A percentile compares a stretch with the other conserved stretches of the same genome.
Conservation (phyloP, 768 basidiomycete genomes). For the Termitomyces sp. region DNA sequence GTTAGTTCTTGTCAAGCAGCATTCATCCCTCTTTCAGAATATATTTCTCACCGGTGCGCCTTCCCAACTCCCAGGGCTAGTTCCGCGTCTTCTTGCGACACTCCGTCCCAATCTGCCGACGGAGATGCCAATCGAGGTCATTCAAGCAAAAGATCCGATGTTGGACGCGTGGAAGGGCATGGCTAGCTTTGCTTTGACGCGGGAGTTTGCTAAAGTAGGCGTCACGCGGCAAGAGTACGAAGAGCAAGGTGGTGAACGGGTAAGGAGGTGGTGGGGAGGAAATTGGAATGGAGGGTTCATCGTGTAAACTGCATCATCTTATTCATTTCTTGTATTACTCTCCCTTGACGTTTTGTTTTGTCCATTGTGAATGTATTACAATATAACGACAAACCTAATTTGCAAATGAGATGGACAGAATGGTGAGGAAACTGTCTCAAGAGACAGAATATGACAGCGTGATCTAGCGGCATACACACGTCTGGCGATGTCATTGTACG, state of each 20-base stretch:
- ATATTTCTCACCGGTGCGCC: constrained; percentile 88
- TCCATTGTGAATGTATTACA: constrained; percentile 20
- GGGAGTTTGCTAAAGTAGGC: constrained; percentile 48
- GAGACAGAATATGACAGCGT: background rate
- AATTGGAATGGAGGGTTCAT: constrained; percentile 65
- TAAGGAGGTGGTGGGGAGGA: constrained; percentile 90
- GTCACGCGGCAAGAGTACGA: constrained; percentile 83
- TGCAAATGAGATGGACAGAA: constrained; percentile 17
- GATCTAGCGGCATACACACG: background rate
- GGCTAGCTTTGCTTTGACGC: constrained; percentile 67
- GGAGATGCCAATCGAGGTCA: constrained; percentile 66
- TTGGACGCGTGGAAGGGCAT: constrained; percentile 93
- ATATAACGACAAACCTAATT: constrained; percentile 16
- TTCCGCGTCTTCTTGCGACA: constrained; percentile 60
- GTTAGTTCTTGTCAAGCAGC: background rate
- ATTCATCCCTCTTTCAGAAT: constrained; percentile 47
- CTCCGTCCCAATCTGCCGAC: constrained; percentile 87
- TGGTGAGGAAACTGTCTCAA: constrained; percentile 8
- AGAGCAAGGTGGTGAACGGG: constrained; percentile 83
- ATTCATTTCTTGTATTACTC: background rate
- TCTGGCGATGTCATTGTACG: background rate
- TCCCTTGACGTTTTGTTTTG: constrained; percentile 6
- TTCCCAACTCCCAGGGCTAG: constrained; percentile 68
- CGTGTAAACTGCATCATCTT: constrained; percentile 4
- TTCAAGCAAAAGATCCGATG: constrained; percentile 58